These are phyloP conservation scores for Salix caprea DNA, from an alignment of 345 rosid genomes.

Conservation along the genomic window DNA sequence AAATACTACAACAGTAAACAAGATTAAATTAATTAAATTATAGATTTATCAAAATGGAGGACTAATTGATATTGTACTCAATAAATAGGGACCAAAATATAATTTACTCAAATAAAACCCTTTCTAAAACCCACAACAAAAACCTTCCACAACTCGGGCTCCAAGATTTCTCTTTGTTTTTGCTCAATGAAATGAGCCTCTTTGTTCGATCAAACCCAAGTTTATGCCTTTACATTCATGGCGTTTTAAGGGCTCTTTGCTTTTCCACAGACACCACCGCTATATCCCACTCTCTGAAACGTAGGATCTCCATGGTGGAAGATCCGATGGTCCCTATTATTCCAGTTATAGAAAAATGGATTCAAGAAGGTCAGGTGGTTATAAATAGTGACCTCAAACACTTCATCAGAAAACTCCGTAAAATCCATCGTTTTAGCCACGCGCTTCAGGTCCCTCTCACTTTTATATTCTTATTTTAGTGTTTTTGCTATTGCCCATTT, in stretches of 20 bases:
- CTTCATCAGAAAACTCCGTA: not conserved
- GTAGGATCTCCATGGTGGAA: not conserved
- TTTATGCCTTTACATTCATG: not conserved
- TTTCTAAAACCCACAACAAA: not conserved
- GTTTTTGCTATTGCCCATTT: no score
- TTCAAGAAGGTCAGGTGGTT: not conserved
- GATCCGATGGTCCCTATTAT: slow-evolving; percentile 3
- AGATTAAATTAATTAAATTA: no score
- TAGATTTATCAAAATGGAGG: no score
- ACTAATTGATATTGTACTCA: no score
- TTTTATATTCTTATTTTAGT: not conserved
- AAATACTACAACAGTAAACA: no score
- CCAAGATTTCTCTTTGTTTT: not conserved
- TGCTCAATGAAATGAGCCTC: not conserved
- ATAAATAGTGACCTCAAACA: not conserved
- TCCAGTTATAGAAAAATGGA: slow-evolving; percentile 12
- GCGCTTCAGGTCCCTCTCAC: slow-evolving; percentile 6
- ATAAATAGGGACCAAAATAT: no score
- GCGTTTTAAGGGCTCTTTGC: not conserved
- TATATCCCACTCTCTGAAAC: not conserved
- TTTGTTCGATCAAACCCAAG: slow-evolving; percentile 1
- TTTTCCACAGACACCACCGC: not conserved
- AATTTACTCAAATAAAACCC: slow-evolving; percentile 8
- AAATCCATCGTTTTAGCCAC: slow-evolving; percentile 1
- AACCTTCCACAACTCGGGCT: not conserved